These are phyloP conservation scores for Penicillium sp. DNA, from an alignment of 2,329 filamentous ascomycete genomes.

Conservation along the genomic window DNA sequence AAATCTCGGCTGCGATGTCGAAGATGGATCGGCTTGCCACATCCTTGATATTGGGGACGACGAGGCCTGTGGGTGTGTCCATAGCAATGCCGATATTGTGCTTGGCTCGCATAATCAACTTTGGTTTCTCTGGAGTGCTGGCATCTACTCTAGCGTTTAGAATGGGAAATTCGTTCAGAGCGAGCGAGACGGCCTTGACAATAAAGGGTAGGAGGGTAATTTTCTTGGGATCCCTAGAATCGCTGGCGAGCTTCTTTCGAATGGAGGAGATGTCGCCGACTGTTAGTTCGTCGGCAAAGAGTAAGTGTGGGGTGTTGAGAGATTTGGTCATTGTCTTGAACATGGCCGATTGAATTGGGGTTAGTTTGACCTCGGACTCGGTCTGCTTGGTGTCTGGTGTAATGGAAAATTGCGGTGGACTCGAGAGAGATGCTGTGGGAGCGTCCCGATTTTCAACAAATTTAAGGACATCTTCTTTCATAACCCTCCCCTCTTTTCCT, in stretches of 20 bases:
- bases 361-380: conserved; percentile 70
- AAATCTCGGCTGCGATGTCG: conserved; percentile 74
- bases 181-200: conserved; percentile 88
- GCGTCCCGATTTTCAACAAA: conserved; percentile 49
- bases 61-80: conserved; percentile 82
- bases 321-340: conserved; percentile 97
- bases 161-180: conserved; percentile 76
- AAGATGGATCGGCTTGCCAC: conserved; percentile 75
- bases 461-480: conserved; percentile 86
- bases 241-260: conserved; percentile 72
- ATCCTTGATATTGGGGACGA: conserved; percentile 89
- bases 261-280: conserved; percentile 72
- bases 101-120: conserved; percentile 72
- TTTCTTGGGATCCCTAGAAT: conserved; percentile 55
- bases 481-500: conserved; percentile 83
- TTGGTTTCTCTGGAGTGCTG: conserved; percentile 63
- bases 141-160: conserved; percentile 82
- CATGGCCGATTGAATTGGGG: conserved; percentile 84
- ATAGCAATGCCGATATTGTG: conserved; percentile 97
- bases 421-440: conserved; percentile 50
- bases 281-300: conserved; percentile 88
- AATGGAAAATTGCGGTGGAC: conserved; percentile 26
- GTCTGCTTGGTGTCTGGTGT: conserved; percentile 51
- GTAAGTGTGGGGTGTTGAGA: conserved; percentile 87
- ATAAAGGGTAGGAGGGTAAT: conserved; percentile 92